Evolutionary conservation across 345 rosid genomes (phyloP).

Genomic region (Sisymbrium irio): DNA sequence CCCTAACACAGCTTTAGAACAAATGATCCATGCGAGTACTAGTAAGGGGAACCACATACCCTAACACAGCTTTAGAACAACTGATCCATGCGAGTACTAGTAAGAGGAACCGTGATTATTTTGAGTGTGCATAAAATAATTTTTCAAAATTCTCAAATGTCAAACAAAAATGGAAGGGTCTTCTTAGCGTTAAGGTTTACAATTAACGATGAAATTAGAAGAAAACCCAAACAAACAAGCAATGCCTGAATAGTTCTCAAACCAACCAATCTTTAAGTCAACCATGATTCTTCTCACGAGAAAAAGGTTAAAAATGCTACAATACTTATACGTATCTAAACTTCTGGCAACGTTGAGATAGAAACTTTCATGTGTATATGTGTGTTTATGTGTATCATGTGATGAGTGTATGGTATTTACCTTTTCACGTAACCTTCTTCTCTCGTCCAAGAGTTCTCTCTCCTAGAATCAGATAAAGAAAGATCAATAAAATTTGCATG

Average conservation of each 20-base stretch:
- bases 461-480: slow-evolving; percentile 41
- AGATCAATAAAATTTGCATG: not conserved
- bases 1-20: not conserved
- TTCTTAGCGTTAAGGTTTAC: not conserved
- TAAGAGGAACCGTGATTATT: too few relatives aligned
- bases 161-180: too few relatives aligned
- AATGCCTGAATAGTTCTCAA: not conserved
- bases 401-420: slow-evolving; percentile 30
- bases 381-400: not conserved
- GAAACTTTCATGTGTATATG: not conserved
- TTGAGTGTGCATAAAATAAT: too few relatives aligned
- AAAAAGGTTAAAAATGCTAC: not conserved
- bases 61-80: not conserved
- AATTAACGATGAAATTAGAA: too few relatives aligned
- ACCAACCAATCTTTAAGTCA: not conserved
- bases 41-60: not conserved
- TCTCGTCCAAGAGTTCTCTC: slow-evolving; percentile 43
- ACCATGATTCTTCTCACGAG: not conserved
- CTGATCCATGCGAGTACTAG: not conserved
- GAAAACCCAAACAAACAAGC: not conserved
- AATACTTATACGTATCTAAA: not conserved
- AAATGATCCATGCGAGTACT: not conserved
- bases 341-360: not conserved
- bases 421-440: slow-evolving; percentile 38
- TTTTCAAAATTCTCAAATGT: not conserved